Evolutionary conservation across 805 yeast species (phyloP).

Genomic region (Yarrowia sp.): DNA sequence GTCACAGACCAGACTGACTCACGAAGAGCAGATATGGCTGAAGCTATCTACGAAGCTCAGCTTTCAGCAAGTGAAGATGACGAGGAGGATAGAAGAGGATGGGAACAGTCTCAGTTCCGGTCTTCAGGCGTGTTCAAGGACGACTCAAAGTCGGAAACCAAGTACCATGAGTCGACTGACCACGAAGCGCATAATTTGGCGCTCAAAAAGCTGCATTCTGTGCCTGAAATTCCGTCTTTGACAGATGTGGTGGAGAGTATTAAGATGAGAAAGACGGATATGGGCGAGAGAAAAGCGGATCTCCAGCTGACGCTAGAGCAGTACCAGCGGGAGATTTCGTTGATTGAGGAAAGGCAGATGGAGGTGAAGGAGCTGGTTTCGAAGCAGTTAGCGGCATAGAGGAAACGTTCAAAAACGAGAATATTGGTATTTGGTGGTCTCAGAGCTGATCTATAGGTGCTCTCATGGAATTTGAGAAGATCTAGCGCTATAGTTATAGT

Average conservation of each 20-base stretch:
- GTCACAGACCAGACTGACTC: constrained; percentile 4
- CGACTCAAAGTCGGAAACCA: background rate
- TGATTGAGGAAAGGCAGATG: constrained; percentile 28
- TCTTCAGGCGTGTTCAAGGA: constrained; percentile 24
- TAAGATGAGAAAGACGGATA: background rate
- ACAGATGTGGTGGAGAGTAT: constrained; percentile 4
- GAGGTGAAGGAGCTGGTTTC: constrained; percentile 5
- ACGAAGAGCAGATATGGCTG: constrained; percentile 26
- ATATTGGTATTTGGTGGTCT: too few species aligned
- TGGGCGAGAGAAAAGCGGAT: background rate
- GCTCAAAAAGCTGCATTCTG: constrained; percentile 14
- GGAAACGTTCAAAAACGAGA: too few species aligned
- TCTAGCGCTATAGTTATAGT: too few species aligned
- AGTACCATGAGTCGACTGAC: constrained; percentile 5
- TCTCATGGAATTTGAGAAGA: too few species aligned
- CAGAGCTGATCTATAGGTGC: too few species aligned
- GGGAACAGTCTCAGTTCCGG: constrained; percentile 25
- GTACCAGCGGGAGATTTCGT: constrained; percentile 30
- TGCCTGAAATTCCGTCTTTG: constrained; percentile 17
- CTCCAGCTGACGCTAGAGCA: constrained; percentile 37
- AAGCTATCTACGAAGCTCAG: constrained; percentile 30
- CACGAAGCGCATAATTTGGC: constrained; percentile 17
- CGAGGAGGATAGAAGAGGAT: constrained; percentile 18
- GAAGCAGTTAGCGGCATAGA: background rate
- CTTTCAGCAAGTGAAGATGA: constrained; percentile 32